phyloP scores from a whole-genome alignment of 2,329 filamentous ascomycete species.

The Aspergillus luchuensis region DNA sequence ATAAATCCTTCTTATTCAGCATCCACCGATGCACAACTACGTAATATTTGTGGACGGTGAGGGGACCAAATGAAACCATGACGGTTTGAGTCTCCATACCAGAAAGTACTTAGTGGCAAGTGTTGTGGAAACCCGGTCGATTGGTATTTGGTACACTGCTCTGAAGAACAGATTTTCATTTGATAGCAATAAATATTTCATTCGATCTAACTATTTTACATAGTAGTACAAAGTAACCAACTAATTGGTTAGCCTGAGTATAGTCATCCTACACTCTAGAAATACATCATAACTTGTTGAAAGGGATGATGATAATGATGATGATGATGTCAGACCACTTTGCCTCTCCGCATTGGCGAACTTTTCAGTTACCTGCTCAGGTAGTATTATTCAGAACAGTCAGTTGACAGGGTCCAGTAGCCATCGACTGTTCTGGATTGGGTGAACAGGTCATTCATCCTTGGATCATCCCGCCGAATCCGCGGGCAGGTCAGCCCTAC shows the following conservation, averaged over 20 bases:
- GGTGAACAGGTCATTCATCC: not conserved
- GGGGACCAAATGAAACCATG: not conserved
- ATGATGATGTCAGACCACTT: conserved; percentile 6
- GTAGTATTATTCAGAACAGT: too few species aligned
- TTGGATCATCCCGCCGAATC: conserved; percentile 3
- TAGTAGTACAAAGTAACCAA: too few species aligned
- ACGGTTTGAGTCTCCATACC: too few species aligned
- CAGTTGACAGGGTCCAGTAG: not conserved
- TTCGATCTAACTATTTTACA: too few species aligned
- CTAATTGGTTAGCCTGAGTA: too few species aligned
- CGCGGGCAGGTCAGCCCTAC: conserved; percentile 12
- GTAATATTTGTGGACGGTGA: not conserved
- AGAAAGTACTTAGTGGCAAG: too few species aligned
- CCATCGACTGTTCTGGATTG: conserved; percentile 1
- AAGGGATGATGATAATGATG: too few species aligned
- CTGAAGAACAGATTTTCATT: too few species aligned
- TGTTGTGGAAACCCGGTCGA: too few species aligned
- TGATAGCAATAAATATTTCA: too few species aligned
- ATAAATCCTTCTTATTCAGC: conserved; percentile 14
- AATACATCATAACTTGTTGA: not conserved
- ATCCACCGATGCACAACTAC: conserved; percentile 6
- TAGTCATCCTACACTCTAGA: too few species aligned
- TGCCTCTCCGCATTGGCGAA: not conserved
- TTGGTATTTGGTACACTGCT: too few species aligned
- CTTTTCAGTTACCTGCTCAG: not conserved